Evolutionary conservation across 73 alveolate species (phyloP).

Genomic region (Tetrahymena elliotti): DNA sequence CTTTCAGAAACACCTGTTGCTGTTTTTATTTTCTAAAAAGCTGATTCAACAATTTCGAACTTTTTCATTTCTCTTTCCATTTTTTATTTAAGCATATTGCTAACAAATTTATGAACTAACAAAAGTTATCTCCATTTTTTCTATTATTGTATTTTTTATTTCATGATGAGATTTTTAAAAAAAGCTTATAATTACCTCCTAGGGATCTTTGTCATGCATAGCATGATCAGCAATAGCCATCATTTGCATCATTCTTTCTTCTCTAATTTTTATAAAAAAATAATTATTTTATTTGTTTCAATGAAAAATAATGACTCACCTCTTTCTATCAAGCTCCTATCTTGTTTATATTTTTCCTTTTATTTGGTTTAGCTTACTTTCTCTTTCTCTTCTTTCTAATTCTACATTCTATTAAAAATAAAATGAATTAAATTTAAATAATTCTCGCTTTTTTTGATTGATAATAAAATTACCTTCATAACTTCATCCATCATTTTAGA

Average conservation of each 20-base stretch:
- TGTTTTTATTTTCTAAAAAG: slow-evolving; percentile 65
- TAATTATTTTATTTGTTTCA: not conserved
- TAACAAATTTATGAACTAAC: slow-evolving; percentile 60
- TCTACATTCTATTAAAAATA: slow-evolving; percentile 16
- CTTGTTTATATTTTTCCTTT: slow-evolving; percentile 26
- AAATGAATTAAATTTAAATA: not conserved
- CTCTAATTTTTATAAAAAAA: not conserved
- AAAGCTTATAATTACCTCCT: slow-evolving; percentile 28
- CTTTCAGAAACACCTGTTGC: slow-evolving; percentile 80
- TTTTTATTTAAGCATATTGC: slow-evolving; percentile 64
- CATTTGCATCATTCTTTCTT: slow-evolving; percentile 22
- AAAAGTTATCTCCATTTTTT: slow-evolving; percentile 67
- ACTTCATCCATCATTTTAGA: slow-evolving; percentile 51
- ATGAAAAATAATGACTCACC: not conserved
- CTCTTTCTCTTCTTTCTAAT: slow-evolving; percentile 28
- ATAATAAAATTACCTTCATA: slow-evolving; percentile 30
- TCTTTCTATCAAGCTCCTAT: slow-evolving; percentile 26
- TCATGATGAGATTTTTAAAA: not conserved
- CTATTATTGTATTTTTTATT: not conserved
- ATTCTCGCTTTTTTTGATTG: not conserved
- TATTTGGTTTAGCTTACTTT: slow-evolving; percentile 9
- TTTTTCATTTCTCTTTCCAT: slow-evolving; percentile 82
- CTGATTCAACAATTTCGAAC: slow-evolving; percentile 65
- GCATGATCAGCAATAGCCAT: slow-evolving; percentile 54
- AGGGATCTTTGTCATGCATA: slow-evolving; percentile 49